Evolutionary conservation across 2,329 filamentous ascomycete genomes (phyloP).

Genomic region (Samsoniella hepiali): DNA sequence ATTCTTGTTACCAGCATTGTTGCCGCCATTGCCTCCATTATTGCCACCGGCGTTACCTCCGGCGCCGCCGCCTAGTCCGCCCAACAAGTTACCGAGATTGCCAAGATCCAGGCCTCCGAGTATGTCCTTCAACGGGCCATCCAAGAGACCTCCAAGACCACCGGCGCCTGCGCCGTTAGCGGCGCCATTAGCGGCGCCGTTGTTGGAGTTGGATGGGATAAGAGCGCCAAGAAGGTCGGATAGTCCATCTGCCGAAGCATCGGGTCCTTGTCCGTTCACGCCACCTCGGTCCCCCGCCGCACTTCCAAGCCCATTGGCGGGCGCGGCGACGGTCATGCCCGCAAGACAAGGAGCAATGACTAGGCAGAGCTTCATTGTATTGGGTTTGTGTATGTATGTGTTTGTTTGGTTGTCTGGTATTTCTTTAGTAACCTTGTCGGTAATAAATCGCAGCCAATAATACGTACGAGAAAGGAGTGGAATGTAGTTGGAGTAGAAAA

Average conservation of each 20-base stretch:
- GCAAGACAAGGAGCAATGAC: background rate
- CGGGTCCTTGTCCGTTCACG: background rate
- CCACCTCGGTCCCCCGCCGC: background rate
- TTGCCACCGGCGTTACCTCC: background rate
- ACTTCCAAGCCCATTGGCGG: background rate
- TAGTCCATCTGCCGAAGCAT: background rate
- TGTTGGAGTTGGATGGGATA: background rate
- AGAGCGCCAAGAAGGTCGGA: background rate
- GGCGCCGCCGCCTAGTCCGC: background rate
- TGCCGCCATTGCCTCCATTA: background rate
- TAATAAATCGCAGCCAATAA: background rate
- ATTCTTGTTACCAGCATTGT: background rate
- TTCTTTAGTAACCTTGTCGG: background rate
- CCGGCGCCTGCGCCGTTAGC: background rate
- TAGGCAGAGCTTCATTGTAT: background rate
- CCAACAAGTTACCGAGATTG: background rate
- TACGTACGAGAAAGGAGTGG: background rate
- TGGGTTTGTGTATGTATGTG: background rate
- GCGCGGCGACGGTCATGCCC: conserved; percentile 6
- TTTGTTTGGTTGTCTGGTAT: background rate
- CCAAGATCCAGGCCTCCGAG: background rate
- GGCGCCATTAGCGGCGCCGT: background rate
- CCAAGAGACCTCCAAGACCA: background rate
- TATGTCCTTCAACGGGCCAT: background rate
- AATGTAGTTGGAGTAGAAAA: background rate